phyloP scores from a whole-genome alignment of 2,329 filamentous ascomycete genomes.

The Alternaria postmessia region DNA sequence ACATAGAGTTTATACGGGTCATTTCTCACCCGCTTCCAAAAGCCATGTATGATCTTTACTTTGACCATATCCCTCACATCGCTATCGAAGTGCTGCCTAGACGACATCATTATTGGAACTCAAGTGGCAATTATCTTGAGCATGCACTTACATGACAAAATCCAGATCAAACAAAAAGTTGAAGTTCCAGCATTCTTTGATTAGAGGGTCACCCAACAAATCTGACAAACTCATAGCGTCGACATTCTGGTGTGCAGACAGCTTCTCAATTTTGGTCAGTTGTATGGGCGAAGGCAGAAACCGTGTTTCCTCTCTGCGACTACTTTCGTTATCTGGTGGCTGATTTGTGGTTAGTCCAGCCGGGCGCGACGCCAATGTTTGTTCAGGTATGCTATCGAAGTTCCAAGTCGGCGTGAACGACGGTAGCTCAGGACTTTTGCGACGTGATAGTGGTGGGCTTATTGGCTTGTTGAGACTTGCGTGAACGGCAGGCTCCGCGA shows the following conservation, averaged over 20 bases:
- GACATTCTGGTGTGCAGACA: conserved; percentile 67
- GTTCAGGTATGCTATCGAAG: conserved; percentile 27
- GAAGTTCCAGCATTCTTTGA: conserved; percentile 75
- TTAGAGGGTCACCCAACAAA: conserved; percentile 76
- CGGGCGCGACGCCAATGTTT: conserved; percentile 9
- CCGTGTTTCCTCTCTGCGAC: background rate
- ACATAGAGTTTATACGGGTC: background rate
- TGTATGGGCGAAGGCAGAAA: conserved; percentile 70
- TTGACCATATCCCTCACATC: conserved; percentile 63
- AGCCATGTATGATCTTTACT: conserved; percentile 69
- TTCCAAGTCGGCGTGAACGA: conserved; percentile 20
- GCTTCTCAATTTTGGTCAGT: conserved; percentile 73
- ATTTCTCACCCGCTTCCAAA: conserved; percentile 63
- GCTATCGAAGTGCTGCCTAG: conserved; percentile 62
- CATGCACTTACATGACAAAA: conserved; percentile 61
- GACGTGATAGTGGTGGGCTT: conserved; percentile 38
- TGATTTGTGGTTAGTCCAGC: background rate
- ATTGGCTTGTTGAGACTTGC: conserved; percentile 34
- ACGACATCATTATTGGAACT: conserved; percentile 7
- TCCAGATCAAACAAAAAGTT: conserved; percentile 72
- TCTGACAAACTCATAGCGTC: conserved; percentile 72
- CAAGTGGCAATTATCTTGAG: background rate
- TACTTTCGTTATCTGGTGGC: background rate
- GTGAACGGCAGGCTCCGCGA: conserved; percentile 3
- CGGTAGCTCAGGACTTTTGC: conserved; percentile 12